These are phyloP conservation scores for Ceratonia siliqua DNA, from an alignment of 306 rosid species.

Conservation along the genomic window DNA sequence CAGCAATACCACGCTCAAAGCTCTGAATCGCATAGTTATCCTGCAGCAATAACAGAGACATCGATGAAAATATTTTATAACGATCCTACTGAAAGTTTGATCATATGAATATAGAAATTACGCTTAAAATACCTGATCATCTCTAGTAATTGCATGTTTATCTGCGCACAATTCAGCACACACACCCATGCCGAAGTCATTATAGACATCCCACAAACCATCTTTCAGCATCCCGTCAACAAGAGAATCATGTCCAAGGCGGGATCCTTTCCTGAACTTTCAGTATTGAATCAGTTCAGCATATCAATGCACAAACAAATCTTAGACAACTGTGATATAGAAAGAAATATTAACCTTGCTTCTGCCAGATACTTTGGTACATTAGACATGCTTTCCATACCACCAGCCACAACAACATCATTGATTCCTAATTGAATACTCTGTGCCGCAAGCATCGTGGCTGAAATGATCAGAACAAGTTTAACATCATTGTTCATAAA, in stretches of 20 bases:
- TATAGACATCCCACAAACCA: slow-evolving; percentile 95
- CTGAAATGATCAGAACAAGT: slow-evolving; percentile 50
- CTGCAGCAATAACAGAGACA: slow-evolving; percentile 49
- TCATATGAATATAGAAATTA: slow-evolving; percentile 20
- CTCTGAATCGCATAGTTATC: slow-evolving; percentile 81
- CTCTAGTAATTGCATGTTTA: slow-evolving; percentile 77
- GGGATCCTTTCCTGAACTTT: slow-evolving; percentile 94
- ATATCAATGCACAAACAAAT: slow-evolving; percentile 17
- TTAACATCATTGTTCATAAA: neutral
- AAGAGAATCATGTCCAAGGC: slow-evolving; percentile 95
- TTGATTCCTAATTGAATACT: slow-evolving; percentile 94
- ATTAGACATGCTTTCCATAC: slow-evolving; percentile 98
- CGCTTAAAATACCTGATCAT: slow-evolving; percentile 64
- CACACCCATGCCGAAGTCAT: slow-evolving; percentile 85
- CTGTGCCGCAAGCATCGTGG: slow-evolving; percentile 95
- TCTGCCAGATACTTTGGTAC: slow-evolving; percentile 90
- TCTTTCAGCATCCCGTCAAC: slow-evolving; percentile 98
- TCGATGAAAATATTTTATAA: slow-evolving; percentile 18
- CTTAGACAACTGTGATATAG: slow-evolving; percentile 16
- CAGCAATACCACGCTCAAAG: slow-evolving; percentile 94
- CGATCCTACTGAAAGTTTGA: neutral
- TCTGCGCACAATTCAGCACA: slow-evolving; percentile 98
- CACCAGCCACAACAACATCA: slow-evolving; percentile 97
- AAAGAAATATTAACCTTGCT: slow-evolving; percentile 72
- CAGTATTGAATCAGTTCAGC: slow-evolving; percentile 35